These are phyloP conservation scores for Fusarium guadeloupense DNA, from an alignment of 2,329 filamentous ascomycete genomes.

Conservation along the genomic window DNA sequence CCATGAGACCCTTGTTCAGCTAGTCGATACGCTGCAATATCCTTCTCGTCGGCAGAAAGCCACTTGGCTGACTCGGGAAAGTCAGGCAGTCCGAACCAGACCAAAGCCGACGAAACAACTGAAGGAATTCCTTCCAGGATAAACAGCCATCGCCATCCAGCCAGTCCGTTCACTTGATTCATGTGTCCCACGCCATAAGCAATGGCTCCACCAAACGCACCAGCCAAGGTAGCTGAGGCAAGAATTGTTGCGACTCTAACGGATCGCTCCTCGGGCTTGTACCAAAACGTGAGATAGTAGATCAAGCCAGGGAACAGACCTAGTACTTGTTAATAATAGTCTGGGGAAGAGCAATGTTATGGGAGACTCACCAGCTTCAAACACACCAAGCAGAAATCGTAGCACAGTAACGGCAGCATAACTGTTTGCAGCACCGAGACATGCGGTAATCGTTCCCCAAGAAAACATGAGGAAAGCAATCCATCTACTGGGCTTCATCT, in stretches of 20 bases:
- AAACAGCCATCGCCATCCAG: constrained; percentile 73
- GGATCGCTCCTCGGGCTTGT: constrained; percentile 73
- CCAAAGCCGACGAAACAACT: constrained; percentile 65
- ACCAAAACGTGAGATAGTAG: constrained; percentile 71
- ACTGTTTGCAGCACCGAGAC: constrained; percentile 52
- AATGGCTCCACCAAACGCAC: constrained; percentile 75
- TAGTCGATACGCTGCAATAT: constrained; percentile 55
- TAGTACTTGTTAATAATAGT: constrained; percentile 51
- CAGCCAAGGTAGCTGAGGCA: constrained; percentile 71
- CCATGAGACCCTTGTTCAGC: constrained; percentile 52
- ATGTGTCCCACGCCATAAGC: constrained; percentile 76
- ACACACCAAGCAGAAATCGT: constrained; percentile 45
- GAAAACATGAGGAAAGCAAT: constrained; percentile 46
- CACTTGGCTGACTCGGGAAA: constrained; percentile 71
- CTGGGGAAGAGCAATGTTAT: no score
- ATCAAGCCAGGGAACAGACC: constrained; percentile 38
- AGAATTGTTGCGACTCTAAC: constrained; percentile 73
- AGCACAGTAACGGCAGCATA: constrained; percentile 45
- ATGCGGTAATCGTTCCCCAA: constrained; percentile 53
- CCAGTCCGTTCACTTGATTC: constrained; percentile 66
- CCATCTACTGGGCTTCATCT: constrained; percentile 59
- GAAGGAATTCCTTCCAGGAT: constrained; percentile 71
- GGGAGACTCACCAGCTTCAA: constrained; percentile 41
- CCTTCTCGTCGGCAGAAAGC: constrained; percentile 65
- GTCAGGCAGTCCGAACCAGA: constrained; percentile 74